Evolutionary conservation across 108 stramenopile genomes (phyloP).

Genomic region (Cyclotella sp.): DNA sequence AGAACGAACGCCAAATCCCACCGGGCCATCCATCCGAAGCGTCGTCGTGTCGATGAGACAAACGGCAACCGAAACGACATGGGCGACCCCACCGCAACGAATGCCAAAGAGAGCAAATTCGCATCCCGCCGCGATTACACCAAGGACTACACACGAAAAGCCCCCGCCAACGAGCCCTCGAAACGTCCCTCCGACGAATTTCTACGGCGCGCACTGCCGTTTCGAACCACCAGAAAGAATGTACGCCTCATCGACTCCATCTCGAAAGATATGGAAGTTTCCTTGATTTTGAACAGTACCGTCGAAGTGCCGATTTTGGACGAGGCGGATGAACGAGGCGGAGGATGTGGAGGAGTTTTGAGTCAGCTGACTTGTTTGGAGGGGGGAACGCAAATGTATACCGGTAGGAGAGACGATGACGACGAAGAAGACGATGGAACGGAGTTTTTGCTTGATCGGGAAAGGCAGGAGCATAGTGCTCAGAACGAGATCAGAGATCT

Average conservation of each 20-base stretch:
- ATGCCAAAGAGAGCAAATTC: too few species aligned
- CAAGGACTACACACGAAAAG: not conserved
- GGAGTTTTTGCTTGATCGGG: too few species aligned
- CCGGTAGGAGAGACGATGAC: too few species aligned
- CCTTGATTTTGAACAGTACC: not conserved
- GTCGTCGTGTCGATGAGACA: too few species aligned
- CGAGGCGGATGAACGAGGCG: too few species aligned
- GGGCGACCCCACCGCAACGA: too few species aligned
- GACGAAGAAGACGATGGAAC: too few species aligned
- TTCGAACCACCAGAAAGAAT: not conserved
- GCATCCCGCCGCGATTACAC: not conserved
- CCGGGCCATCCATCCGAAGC: too few species aligned
- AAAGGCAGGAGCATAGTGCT: too few species aligned
- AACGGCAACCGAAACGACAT: too few species aligned
- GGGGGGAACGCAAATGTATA: not conserved
- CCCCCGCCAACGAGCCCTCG: not conserved
- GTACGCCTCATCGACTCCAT: not conserved
- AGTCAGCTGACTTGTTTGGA: slow-evolving; percentile 5
- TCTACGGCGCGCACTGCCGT: not conserved
- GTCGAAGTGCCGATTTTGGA: slow-evolving; percentile 5
- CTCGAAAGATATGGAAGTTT: not conserved
- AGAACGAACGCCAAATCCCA: too few species aligned
- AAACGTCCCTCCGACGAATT: slow-evolving; percentile 2
- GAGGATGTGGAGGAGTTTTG: not conserved
- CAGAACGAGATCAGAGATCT: too few species aligned